A percentile compares a stretch with the other conserved stretches of the same genome.
phyloP scores from a whole-genome alignment of 352 stramenopile species.

The Phytophthora meadii region DNA sequence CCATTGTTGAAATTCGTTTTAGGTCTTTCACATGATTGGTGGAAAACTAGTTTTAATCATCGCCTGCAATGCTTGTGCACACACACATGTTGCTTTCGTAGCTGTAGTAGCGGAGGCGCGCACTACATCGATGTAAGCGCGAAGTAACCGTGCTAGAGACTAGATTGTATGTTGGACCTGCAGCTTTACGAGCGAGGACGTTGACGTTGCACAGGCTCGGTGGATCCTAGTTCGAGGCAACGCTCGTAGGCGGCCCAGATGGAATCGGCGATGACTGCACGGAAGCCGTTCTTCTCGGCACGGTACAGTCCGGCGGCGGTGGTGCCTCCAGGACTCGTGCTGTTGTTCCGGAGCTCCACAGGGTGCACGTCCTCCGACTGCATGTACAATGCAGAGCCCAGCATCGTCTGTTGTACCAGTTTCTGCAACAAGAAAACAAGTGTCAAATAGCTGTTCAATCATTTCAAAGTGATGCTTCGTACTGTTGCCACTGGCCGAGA shows the following conservation, averaged over 20 bases:
- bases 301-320: constrained; percentile 95
- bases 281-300: constrained; percentile 96
- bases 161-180: too few species aligned
- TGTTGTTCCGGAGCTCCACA: constrained; percentile 93
- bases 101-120: too few species aligned
- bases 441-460: constrained; percentile 1
- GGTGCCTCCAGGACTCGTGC: constrained; percentile 94
- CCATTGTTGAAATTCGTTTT: too few species aligned
- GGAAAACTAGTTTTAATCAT: too few species aligned
- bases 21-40: too few species aligned
- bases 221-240: constrained; percentile 93
- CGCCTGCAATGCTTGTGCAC: too few species aligned
- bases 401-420: constrained; percentile 95
- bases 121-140: too few species aligned
- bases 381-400: constrained; percentile 94
- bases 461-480: constrained; percentile 1
- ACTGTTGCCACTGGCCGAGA: constrained; percentile 90
- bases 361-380: constrained; percentile 92
- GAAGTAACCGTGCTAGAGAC: too few species aligned
- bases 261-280: constrained; percentile 93
- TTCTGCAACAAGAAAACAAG: constrained; percentile 49
- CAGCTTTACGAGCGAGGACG: constrained; percentile 59
- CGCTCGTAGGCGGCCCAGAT: constrained; percentile 97
- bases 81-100: too few species aligned
- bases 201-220: constrained; percentile 71